phyloP scores from a whole-genome alignment of 345 rosid species.

The Brassica nigra region DNA sequence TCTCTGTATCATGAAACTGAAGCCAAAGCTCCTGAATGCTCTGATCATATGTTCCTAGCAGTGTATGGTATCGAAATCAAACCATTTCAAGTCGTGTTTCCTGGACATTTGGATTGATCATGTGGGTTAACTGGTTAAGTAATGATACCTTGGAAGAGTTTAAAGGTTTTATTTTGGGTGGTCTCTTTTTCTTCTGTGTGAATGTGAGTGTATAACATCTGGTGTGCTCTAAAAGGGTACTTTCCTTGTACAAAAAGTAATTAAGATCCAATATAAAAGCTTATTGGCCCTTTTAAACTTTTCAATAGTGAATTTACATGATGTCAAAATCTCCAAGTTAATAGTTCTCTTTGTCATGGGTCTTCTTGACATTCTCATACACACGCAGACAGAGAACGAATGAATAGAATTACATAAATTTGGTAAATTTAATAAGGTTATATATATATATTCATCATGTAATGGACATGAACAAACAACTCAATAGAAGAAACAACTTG shows the following conservation, averaged over 20 bases:
- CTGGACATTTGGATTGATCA: not conserved
- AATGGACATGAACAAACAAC: conserved; percentile 22
- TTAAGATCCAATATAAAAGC: not conserved
- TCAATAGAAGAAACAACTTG: conserved; percentile 17
- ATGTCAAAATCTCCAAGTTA: not conserved
- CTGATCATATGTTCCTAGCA: conserved; percentile 14
- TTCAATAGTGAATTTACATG: too few species aligned
- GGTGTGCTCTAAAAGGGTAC: not conserved
- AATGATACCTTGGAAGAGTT: conserved; percentile 1
- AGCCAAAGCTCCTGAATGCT: conserved; percentile 9
- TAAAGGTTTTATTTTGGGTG: not conserved
- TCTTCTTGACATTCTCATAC: not conserved
- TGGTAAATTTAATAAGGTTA: not conserved
- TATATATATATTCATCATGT: conserved; percentile 12
- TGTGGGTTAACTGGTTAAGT: conserved; percentile 4
- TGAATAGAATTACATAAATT: not conserved
- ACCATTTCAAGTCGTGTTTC: not conserved
- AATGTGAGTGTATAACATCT: conserved; percentile 12
- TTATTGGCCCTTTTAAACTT: not conserved
- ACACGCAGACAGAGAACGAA: not conserved
- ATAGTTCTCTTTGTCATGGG: not conserved
- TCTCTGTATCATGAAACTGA: conserved; percentile 27
- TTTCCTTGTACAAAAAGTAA: not conserved
- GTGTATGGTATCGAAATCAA: not conserved
- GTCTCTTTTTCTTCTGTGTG: not conserved